A percentile compares a stretch with the other conserved stretches of the same genome.
These are phyloP conservation scores for Stephania yunnanensis DNA, from an alignment of 164 flowering plant species.

Conservation along the genomic window DNA sequence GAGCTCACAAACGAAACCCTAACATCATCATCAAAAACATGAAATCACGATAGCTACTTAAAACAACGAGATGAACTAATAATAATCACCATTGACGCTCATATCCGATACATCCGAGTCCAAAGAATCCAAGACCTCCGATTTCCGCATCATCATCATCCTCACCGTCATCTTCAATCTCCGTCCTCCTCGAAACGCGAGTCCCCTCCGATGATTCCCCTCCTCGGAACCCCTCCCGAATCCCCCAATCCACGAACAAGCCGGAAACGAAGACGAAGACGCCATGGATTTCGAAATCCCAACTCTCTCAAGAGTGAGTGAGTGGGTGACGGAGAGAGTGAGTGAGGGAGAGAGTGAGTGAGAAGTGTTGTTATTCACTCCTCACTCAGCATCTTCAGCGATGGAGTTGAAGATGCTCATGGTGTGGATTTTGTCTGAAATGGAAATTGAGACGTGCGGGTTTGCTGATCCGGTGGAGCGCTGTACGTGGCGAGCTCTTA, in stretches of 20 bases:
- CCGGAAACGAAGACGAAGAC: conserved; percentile 29
- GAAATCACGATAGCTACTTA: background rate
- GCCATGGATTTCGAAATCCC: conserved; percentile 20
- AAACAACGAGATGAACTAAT: background rate
- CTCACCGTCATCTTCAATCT: too few species aligned
- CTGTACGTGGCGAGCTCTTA: background rate
- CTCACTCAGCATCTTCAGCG: conserved; percentile 8
- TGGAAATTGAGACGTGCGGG: background rate
- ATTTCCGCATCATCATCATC: conserved; percentile 26
- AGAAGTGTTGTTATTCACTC: too few species aligned
- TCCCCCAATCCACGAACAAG: conserved; percentile 20
- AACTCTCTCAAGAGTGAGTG: too few species aligned
- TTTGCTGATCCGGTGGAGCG: background rate
- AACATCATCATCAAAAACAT: background rate
- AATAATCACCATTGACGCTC: conserved; percentile 60
- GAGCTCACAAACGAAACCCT: background rate
- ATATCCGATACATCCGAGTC: conserved; percentile 75
- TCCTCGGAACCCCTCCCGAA: conserved; percentile 16
- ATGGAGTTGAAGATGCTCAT: conserved; percentile 13
- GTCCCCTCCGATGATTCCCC: conserved; percentile 14
- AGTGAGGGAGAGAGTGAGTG: background rate
- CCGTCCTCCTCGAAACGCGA: too few species aligned
- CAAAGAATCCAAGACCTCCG: conserved; percentile 45
- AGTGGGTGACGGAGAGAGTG: background rate
- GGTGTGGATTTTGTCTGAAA: conserved; percentile 19